phyloP scores from a whole-genome alignment of 2,329 filamentous ascomycete genomes.

The Colletotrichum chlorophyti region DNA sequence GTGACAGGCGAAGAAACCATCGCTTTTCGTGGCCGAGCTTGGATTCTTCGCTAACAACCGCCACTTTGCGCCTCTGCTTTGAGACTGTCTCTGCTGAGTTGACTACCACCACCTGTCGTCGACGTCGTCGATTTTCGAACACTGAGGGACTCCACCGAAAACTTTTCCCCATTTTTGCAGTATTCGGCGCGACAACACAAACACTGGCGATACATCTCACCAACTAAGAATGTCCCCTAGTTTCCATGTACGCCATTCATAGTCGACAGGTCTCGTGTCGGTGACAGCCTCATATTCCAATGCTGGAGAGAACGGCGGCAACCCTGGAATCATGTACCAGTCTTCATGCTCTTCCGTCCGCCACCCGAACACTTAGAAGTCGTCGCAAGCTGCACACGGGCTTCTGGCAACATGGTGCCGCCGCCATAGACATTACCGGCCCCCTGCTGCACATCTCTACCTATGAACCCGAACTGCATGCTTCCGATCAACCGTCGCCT shows the following conservation, averaged over 20 bases:
- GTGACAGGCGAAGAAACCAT: too few species aligned
- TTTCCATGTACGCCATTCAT: slow-evolving; percentile 4
- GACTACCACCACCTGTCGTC: slow-evolving; percentile 2
- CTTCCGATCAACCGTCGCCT: slow-evolving; percentile 33
- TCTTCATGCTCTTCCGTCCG: slow-evolving; percentile 55
- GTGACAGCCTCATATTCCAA: slow-evolving; percentile 39
- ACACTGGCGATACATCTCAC: neutral
- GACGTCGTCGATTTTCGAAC: slow-evolving; percentile 15
- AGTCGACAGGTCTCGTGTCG: slow-evolving; percentile 10
- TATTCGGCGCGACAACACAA: slow-evolving; percentile 12
- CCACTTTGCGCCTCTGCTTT: too few species aligned
- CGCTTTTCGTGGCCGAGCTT: too few species aligned
- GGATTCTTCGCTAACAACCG: too few species aligned
- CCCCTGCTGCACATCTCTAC: slow-evolving; percentile 40
- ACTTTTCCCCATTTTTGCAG: slow-evolving; percentile 3
- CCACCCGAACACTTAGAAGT: slow-evolving; percentile 43
- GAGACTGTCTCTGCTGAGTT: neutral
- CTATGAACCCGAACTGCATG: slow-evolving; percentile 29
- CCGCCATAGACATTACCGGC: slow-evolving; percentile 53
- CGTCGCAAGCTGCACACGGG: slow-evolving; percentile 53
- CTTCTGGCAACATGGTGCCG: slow-evolving; percentile 63
- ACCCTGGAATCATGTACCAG: slow-evolving; percentile 63
- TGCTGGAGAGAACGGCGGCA: slow-evolving; percentile 65
- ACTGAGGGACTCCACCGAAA: slow-evolving; percentile 21
- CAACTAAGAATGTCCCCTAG: slow-evolving; percentile 13